Evolutionary conservation across 2,329 filamentous ascomycete genomes (phyloP).

Genomic region (Neurospora sp.): DNA sequence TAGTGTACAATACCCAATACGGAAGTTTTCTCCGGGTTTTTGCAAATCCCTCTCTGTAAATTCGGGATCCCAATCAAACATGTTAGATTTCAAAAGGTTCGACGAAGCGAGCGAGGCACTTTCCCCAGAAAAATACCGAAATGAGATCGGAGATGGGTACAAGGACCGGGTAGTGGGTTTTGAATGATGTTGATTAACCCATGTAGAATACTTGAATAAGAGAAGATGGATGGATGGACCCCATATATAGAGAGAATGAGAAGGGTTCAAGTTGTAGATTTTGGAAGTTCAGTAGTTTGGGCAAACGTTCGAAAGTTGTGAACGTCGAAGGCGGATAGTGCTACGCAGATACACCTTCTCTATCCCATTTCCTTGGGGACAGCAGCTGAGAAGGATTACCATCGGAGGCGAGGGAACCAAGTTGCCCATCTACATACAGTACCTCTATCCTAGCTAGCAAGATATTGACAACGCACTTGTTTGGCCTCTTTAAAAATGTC

Average conservation of each 20-base stretch:
- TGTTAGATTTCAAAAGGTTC: neutral
- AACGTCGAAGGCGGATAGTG: no score
- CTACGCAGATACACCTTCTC: no score
- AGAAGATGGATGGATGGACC: neutral
- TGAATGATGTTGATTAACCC: neutral
- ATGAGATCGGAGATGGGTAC: neutral
- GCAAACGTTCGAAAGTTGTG: no score
- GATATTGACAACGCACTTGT: neutral
- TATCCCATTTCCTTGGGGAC: no score
- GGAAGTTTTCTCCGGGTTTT: neutral
- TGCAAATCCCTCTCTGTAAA: neutral
- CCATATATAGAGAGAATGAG: no score
- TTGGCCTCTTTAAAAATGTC: neutral
- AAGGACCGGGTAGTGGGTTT: neutral
- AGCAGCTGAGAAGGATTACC: no score
- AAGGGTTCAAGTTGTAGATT: no score
- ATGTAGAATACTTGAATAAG: neutral
- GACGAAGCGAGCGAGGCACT: neutral
- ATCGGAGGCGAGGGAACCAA: no score
- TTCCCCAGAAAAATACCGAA: neutral
- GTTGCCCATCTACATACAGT: no score
- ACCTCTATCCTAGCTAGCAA: no score
- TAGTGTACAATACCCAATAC: neutral
- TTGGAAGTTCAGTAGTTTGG: no score
- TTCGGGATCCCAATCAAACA: neutral